Base-by-base conservation (phyloP, 345 rosid genomes). In the Gossypium ekmanianum region DNA sequence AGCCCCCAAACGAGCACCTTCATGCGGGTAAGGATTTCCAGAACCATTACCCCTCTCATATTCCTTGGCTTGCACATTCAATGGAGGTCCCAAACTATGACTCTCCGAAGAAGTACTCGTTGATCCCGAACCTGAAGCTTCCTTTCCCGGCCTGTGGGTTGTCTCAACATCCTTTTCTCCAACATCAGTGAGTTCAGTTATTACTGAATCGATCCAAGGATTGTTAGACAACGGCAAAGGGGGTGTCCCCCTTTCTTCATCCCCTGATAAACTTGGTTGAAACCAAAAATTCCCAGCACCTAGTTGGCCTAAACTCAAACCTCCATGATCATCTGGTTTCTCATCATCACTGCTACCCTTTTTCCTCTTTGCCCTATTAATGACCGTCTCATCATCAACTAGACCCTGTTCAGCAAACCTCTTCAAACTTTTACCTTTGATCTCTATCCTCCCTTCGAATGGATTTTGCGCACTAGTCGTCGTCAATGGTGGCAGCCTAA, bases 401-500 rank as follows among this genome's bases (percentile, higher is more conserved):
- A 77, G 22, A 7, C 86, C 85, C 74, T 84, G 84, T 74, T 86
- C 98, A 0, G 98, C 94, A 29, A 89, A 83, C 84, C 96, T 91
- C 93, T 92, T 94, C 87, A 89, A 77, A 74, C 87, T 80, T 85
- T 81, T 91, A 27, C 89, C 90, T 79, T 83, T 86, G 83, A 82
- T 78, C 87, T 86, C 87, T 27, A 81, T 83, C 81, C 85, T 81
- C 43, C 81, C 87, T 47, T 85, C 83, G 3, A 62, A 79, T 14
- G 70, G 78, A 34, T 79, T 69, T 50, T 81, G 88, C 43, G 72
- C 61, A 50, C 87, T 67, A 65, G 86, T 88, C 17, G 97, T 88
- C 16, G 97, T 88, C 82, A 95, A 84, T 17, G 96, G 99, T 14
- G 94, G 99, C 41, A 95, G 94, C 84, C 93, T 82, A 73, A 89